These are phyloP conservation scores for Piromyces sp. DNA, from an alignment of 192 early-diverging fungal genomes.

Conservation along the genomic window DNA sequence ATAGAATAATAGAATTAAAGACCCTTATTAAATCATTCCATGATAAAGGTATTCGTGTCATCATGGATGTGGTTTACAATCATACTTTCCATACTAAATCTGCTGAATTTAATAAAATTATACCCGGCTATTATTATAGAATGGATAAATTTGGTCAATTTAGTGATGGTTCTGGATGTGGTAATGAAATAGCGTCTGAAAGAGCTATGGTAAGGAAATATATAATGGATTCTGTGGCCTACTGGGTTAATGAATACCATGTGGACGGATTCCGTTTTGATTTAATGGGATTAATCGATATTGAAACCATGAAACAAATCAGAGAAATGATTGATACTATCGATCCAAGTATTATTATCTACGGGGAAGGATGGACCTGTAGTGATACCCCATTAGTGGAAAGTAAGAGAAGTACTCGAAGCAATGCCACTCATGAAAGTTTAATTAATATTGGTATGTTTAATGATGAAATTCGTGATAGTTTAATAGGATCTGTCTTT, in stretches of 20 bases:
- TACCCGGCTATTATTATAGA: background rate
- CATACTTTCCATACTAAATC: background rate
- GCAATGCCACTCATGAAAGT: background rate
- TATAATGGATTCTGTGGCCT: background rate
- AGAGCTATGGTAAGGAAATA: background rate
- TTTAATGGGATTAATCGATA: background rate
- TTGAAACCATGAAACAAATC: background rate
- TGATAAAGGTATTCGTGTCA: background rate
- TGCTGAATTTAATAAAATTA: background rate
- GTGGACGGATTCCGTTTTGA: background rate
- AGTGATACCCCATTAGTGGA: background rate
- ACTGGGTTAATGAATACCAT: background rate
- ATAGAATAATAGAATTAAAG: background rate
- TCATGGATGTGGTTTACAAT: background rate
- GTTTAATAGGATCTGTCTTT: background rate
- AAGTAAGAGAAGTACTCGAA: background rate
- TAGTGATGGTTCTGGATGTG: background rate
- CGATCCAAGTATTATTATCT: background rate
- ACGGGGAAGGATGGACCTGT: background rate
- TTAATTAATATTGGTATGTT: background rate
- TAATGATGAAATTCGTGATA: background rate
- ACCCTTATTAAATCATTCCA: background rate
- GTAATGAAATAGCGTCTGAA: background rate
- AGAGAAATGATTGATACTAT: background rate
- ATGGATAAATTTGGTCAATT: background rate